A percentile compares a stretch with the other conserved stretches of the same genome.
Evolutionary conservation across 192 early-diverging fungal genomes (phyloP).

Genomic region (Diversispora epigaea): DNA sequence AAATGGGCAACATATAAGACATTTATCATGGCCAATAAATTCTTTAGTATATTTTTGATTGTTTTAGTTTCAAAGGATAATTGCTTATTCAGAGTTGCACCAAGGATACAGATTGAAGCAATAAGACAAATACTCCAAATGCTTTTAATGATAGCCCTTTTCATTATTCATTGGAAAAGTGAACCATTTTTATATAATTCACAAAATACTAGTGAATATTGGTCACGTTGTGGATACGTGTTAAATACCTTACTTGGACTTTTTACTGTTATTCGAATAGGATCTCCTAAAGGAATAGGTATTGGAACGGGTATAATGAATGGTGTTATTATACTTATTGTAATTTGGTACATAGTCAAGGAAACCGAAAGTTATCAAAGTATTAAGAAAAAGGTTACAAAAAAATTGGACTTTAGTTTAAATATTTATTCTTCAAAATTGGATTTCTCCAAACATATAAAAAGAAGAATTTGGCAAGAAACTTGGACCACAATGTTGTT

Average conservation of each 20-base stretch:
- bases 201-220: slow-evolving; percentile 53
- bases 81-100: slow-evolving; percentile 50
- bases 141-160: slow-evolving; percentile 47
- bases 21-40: slow-evolving; percentile 59
- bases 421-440: slow-evolving; percentile 50
- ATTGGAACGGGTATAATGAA: slow-evolving; percentile 48
- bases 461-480: slow-evolving; percentile 65
- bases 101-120: slow-evolving; percentile 50
- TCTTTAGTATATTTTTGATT: slow-evolving; percentile 46
- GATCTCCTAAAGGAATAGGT: slow-evolving; percentile 46
- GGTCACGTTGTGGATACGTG: slow-evolving; percentile 46
- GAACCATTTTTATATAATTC: slow-evolving; percentile 60
- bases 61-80: slow-evolving; percentile 61
- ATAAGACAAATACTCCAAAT: slow-evolving; percentile 52
- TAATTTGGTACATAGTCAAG: slow-evolving; percentile 45
- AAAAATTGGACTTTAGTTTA: slow-evolving; percentile 48
- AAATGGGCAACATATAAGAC: slow-evolving; percentile 54
- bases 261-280: slow-evolving; percentile 49
- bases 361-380: slow-evolving; percentile 42
- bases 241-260: slow-evolving; percentile 53
- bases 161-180: slow-evolving; percentile 56
- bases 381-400: slow-evolving; percentile 47
- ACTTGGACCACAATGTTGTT: slow-evolving; percentile 66
- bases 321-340: slow-evolving; percentile 38
- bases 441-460: slow-evolving; percentile 45